A percentile compares a stretch with the other conserved stretches of the same genome.
phyloP scores from a whole-genome alignment of 192 early-diverging fungal species.

The Funneliformis geosporum region DNA sequence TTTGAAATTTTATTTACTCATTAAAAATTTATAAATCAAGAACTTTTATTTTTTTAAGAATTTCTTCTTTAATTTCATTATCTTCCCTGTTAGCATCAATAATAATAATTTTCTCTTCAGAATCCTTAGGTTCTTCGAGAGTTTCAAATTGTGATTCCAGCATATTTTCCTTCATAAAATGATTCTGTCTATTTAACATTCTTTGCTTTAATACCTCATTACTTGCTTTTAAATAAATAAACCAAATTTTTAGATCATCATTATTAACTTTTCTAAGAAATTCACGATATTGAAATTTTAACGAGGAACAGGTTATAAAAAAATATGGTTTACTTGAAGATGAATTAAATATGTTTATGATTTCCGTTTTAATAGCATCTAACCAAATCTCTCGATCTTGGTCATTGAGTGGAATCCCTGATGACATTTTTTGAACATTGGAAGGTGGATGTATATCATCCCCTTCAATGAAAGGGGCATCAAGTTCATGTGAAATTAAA shows the following conservation, averaged over 20 bases:
- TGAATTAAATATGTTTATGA: background rate
- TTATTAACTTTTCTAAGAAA: conserved; percentile 6
- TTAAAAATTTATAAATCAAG: background rate
- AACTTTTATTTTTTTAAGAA: background rate
- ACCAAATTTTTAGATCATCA: conserved; percentile 19
- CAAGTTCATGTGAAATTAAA: background rate
- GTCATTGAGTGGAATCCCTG: conserved; percentile 23
- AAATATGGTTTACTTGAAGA: background rate
- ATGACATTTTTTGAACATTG: conserved; percentile 30
- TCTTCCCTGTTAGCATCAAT: background rate
- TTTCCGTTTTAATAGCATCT: background rate
- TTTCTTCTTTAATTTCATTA: background rate
- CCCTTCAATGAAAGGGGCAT: conserved; percentile 20
- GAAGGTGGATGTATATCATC: conserved; percentile 29
- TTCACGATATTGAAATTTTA: conserved; percentile 33
- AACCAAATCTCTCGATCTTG: conserved; percentile 26
- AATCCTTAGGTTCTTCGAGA: conserved; percentile 22
- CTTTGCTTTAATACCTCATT: conserved; percentile 21
- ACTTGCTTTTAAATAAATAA: conserved; percentile 27
- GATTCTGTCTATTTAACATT: background rate
- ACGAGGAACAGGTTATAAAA: conserved; percentile 26
- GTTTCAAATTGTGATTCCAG: conserved; percentile 14
- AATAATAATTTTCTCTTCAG: conserved; percentile 16
- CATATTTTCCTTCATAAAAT: conserved; percentile 28
- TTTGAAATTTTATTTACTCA: too few species aligned